A percentile compares a stretch with the other conserved stretches of the same genome.
Evolutionary conservation across 1,139 yeast genomes (phyloP).

Genomic region (Nakaseomyces kungkrabaensis): DNA sequence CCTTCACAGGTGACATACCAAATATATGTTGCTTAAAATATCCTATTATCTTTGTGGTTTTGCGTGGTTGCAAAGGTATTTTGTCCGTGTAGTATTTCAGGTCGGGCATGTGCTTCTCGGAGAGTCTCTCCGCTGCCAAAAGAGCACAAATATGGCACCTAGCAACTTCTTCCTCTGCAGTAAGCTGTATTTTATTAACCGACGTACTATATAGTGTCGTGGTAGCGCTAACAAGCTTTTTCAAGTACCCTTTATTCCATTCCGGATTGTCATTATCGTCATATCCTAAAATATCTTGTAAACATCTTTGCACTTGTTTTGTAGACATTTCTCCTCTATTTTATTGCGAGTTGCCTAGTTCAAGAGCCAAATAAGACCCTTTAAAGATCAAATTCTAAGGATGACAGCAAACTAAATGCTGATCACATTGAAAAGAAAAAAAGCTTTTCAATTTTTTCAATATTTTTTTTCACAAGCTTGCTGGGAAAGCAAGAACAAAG

Average conservation of each 20-base stretch:
- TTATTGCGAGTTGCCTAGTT: not conserved
- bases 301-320: conserved; percentile 15
- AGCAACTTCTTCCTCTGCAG: conserved; percentile 49
- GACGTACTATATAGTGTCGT: conserved; percentile 44
- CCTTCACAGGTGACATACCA: conserved; percentile 26
- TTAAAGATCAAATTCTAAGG: too few relatives aligned
- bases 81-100: conserved; percentile 35
- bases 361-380: too few relatives aligned
- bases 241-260: conserved; percentile 39
- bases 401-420: too few relatives aligned
- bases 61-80: conserved; percentile 51
- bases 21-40: conserved; percentile 33
- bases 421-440: too few relatives aligned
- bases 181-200: conserved; percentile 38
- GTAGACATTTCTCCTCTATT: conserved; percentile 11
- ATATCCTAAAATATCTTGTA: conserved; percentile 16
- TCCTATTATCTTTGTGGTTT: conserved; percentile 34
- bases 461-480: too few relatives aligned
- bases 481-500: too few relatives aligned
- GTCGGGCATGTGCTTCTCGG: conserved; percentile 36
- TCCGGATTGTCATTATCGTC: conserved; percentile 27
- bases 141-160: conserved; percentile 58
- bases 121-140: conserved; percentile 45
- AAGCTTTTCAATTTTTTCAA: too few relatives aligned
- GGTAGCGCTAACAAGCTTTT: conserved; percentile 40